phyloP scores from a whole-genome alignment of 345 rosid species.

The Alliaria petiolata region DNA sequence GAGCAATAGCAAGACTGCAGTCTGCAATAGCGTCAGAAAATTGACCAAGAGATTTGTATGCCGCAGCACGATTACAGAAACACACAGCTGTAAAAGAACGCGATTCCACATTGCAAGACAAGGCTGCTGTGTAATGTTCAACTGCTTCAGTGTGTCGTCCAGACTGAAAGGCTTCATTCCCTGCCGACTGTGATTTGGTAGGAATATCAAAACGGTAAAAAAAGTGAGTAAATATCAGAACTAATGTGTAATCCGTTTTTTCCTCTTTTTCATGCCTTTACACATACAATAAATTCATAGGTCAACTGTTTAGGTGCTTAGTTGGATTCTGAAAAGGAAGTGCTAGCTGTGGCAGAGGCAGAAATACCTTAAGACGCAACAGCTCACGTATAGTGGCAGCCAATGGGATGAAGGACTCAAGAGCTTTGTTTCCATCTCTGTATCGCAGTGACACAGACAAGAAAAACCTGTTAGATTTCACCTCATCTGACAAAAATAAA shows the following conservation, averaged over 20 bases:
- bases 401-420: constrained; percentile 57
- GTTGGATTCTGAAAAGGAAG: background rate
- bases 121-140: constrained; percentile 82
- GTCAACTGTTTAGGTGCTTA: background rate
- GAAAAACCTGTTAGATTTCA: constrained; percentile 9
- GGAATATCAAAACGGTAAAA: constrained; percentile 3
- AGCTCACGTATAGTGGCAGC: constrained; percentile 65
- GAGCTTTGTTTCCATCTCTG: constrained; percentile 43
- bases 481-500: background rate
- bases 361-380: constrained; percentile 68
- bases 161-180: constrained; percentile 92
- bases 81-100: constrained; percentile 93
- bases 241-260: background rate
- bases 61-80: constrained; percentile 97
- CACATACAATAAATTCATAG: background rate
- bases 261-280: background rate
- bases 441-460: constrained; percentile 6
- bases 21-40: constrained; percentile 88
- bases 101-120: constrained; percentile 73
- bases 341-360: background rate
- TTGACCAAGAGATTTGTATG: constrained; percentile 78
- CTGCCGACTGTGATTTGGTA: constrained; percentile 54
- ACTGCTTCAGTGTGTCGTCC: constrained; percentile 87
- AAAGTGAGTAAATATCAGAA: background rate
- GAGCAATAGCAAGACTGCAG: constrained; percentile 95